Conservation (phyloP, 106 monocot genomes). For the Platanthera zijinensis region DNA sequence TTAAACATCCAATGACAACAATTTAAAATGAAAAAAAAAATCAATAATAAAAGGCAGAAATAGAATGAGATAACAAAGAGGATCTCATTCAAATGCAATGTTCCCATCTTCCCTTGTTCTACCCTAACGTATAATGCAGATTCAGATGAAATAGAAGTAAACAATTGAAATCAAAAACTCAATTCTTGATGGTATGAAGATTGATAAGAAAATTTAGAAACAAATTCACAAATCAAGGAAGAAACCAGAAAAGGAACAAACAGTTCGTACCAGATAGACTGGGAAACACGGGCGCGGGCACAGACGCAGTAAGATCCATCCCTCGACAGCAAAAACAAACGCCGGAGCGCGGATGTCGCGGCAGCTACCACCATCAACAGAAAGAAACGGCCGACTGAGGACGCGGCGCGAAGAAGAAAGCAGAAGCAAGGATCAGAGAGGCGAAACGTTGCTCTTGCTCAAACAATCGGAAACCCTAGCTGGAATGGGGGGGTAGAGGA, state of each 20-base stretch:
- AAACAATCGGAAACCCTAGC: too few species aligned
- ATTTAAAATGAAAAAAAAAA: neutral
- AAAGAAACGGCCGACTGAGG: neutral
- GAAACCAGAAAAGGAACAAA: neutral
- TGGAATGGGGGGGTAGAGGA: too few species aligned
- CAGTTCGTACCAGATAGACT: neutral
- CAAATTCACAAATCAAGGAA: neutral
- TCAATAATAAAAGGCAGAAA: neutral
- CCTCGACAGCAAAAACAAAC: neutral
- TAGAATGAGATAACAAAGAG: neutral
- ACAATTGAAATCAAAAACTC: neutral
- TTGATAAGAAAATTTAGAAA: neutral
- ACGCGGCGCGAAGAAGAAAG: neutral
- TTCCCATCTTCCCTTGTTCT: neutral
- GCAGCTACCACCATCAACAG: neutral
- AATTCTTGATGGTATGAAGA: neutral
- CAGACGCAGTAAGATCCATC: neutral
- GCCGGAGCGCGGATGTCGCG: neutral
- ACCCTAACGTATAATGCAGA: neutral
- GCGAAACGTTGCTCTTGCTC: neutral
- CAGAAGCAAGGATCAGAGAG: neutral
- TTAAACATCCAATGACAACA: neutral
- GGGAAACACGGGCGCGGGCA: neutral
- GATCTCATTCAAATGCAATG: neutral
- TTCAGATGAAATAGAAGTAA: neutral